phyloP scores from a whole-genome alignment of 2,329 filamentous ascomycete genomes.

The Talaromyces sp. region DNA sequence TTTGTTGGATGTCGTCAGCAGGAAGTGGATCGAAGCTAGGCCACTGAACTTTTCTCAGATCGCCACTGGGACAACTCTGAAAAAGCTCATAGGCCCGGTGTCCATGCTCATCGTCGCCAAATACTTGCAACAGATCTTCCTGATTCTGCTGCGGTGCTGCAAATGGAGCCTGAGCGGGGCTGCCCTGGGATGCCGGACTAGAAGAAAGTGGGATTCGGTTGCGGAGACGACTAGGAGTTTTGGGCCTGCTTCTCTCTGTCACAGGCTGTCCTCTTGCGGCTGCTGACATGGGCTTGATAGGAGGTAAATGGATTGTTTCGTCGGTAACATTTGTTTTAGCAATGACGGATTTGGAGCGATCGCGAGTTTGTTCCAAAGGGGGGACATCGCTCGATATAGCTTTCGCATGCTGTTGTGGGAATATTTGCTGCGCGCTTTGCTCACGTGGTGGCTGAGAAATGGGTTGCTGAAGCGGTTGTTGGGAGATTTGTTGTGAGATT shows the following conservation, averaged over 20 bases:
- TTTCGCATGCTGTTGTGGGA: neutral
- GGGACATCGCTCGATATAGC: neutral
- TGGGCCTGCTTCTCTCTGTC: constrained; percentile 31
- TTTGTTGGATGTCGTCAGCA: neutral
- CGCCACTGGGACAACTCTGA: constrained; percentile 15
- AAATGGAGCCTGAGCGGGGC: neutral
- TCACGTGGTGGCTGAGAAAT: neutral
- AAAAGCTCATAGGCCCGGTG: constrained; percentile 12
- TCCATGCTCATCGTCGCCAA: constrained; percentile 15
- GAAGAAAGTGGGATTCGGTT: constrained; percentile 24
- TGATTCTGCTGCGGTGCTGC: neutral
- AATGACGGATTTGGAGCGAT: neutral
- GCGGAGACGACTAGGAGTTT: constrained; percentile 39
- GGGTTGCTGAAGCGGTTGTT: neutral
- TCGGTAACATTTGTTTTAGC: neutral
- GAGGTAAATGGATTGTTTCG: neutral
- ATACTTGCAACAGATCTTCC: constrained; percentile 4
- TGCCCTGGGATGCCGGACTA: constrained; percentile 4
- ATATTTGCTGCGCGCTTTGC: neutral
- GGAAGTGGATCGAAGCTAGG: constrained; percentile 4
- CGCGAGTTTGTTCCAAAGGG: neutral
- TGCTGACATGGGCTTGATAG: constrained; percentile 8
- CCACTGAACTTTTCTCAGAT: constrained; percentile 14
- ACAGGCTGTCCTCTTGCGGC: neutral
- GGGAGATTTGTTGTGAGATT: neutral